Conservation (phyloP, 1,139 yeast genomes). For the Casaregolazyma lundiana region DNA sequence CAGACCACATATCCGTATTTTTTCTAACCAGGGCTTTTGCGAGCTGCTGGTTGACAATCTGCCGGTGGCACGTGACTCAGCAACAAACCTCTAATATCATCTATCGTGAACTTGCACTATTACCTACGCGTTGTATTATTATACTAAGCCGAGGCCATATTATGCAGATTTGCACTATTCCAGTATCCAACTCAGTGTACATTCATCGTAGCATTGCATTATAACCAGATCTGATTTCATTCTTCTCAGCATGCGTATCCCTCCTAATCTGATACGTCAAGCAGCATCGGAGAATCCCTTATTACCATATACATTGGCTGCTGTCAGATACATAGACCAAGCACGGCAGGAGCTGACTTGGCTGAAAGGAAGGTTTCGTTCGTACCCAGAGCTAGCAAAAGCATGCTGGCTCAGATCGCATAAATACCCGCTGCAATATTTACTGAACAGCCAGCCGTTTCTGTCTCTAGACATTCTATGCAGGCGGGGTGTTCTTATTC, state of each 20-base stretch:
- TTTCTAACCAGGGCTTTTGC: too few species aligned
- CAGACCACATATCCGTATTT: too few species aligned
- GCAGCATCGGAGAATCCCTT: constrained; percentile 19
- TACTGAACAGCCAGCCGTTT: constrained; percentile 83
- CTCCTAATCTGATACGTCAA: constrained; percentile 12
- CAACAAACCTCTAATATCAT: too few species aligned
- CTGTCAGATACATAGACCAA: constrained; percentile 20
- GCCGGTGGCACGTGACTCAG: too few species aligned
- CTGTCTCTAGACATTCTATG: constrained; percentile 62
- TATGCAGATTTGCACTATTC: too few species aligned
- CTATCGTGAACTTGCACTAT: too few species aligned
- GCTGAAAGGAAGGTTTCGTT: constrained; percentile 38
- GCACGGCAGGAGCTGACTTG: constrained; percentile 47
- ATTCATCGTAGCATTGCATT: too few species aligned
- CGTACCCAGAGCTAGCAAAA: constrained; percentile 10
- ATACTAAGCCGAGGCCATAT: too few species aligned
- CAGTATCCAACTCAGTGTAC: too few species aligned
- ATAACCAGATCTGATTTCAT: not conserved
- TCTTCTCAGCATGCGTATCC: constrained; percentile 7
- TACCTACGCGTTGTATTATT: too few species aligned
- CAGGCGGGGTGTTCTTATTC: constrained; percentile 66
- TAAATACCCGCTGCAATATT: constrained; percentile 72
- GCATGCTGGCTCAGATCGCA: constrained; percentile 31
- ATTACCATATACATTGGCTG: constrained; percentile 25
- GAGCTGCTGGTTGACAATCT: too few species aligned